These are phyloP conservation scores for Venturia aucupariae DNA, from an alignment of 2,329 filamentous ascomycete genomes.

Conservation along the genomic window DNA sequence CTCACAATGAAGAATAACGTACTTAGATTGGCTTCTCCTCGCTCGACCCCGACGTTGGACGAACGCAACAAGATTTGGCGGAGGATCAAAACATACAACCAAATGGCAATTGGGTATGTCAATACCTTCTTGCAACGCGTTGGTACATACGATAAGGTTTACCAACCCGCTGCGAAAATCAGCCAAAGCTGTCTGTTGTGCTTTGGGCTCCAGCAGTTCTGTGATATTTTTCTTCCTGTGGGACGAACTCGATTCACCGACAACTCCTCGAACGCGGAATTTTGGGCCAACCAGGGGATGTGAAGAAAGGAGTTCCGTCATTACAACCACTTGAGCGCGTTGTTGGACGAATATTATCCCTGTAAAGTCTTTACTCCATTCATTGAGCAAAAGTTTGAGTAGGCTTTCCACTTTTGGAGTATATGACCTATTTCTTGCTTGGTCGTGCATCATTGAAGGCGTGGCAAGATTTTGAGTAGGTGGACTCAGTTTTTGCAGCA, in stretches of 20 bases:
- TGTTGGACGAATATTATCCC: conserved; percentile 41
- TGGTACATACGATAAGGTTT: conserved; percentile 50
- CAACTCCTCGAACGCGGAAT: neutral
- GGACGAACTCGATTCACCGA: conserved; percentile 23
- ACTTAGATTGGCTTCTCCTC: conserved; percentile 46
- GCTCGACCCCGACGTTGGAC: conserved; percentile 57
- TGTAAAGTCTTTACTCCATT: conserved; percentile 27
- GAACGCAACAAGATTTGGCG: conserved; percentile 54
- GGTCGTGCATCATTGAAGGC: neutral
- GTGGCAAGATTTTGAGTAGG: neutral
- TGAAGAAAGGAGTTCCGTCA: conserved; percentile 29
- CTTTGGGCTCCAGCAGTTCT: conserved; percentile 38
- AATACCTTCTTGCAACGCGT: conserved; percentile 52
- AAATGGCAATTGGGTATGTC: conserved; percentile 55
- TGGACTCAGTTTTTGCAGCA: neutral
- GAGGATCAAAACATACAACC: conserved; percentile 55
- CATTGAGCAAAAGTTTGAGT: conserved; percentile 27
- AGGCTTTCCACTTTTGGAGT: conserved; percentile 29
- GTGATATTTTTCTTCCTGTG: conserved; percentile 39
- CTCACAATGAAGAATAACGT: conserved; percentile 41
- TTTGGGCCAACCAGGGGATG: conserved; percentile 19
- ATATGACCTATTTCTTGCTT: conserved; percentile 17
- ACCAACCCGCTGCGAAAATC: conserved; percentile 43
- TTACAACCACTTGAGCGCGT: conserved; percentile 33
- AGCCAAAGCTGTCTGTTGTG: conserved; percentile 42